Conservation (phyloP, 371 early-diverging fungal genomes). For the Polyrhizophydium stewartii region DNA sequence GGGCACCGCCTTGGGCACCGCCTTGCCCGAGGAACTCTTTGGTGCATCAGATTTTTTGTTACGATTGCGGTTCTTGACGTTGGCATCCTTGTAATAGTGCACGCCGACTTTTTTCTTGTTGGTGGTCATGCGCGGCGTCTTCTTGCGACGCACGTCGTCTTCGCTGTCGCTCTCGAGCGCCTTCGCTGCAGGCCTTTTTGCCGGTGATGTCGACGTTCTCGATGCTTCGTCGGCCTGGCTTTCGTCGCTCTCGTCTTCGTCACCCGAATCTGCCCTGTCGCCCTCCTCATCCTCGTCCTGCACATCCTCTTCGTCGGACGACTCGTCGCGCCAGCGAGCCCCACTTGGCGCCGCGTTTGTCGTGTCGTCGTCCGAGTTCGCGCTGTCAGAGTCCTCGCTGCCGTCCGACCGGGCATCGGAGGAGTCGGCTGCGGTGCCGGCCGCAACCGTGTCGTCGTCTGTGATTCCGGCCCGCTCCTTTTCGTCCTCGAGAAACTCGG, state of each 20-base stretch:
- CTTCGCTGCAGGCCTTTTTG: background rate
- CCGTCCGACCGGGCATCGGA: too few relatives aligned
- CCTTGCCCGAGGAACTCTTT: too few relatives aligned
- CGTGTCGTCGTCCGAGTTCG: constrained; percentile 28
- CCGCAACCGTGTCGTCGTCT: too few relatives aligned
- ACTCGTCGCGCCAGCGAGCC: background rate
- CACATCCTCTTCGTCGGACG: constrained; percentile 4
- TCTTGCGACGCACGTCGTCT: constrained; percentile 18
- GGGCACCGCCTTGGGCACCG: too few relatives aligned
- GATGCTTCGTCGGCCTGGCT: background rate
- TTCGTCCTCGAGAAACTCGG: constrained; percentile 75
- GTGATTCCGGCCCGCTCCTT: constrained; percentile 56
- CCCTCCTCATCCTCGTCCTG: constrained; percentile 12
- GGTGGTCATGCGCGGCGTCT: constrained; percentile 73
- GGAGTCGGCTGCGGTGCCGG: too few relatives aligned
- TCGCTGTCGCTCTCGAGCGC: constrained; percentile 5
- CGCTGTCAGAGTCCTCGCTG: constrained; percentile 49
- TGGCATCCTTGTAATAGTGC: constrained; percentile 85
- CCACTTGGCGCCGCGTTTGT: constrained; percentile 11
- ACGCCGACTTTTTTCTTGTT: constrained; percentile 79
- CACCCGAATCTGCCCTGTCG: background rate
- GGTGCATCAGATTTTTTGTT: too few relatives aligned
- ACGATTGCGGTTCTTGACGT: constrained; percentile 89
- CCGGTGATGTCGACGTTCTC: background rate
- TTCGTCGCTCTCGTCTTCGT: constrained; percentile 1